Base-by-base conservation (phyloP, 1,139 yeast species). In the Pichia cactophila region DNA sequence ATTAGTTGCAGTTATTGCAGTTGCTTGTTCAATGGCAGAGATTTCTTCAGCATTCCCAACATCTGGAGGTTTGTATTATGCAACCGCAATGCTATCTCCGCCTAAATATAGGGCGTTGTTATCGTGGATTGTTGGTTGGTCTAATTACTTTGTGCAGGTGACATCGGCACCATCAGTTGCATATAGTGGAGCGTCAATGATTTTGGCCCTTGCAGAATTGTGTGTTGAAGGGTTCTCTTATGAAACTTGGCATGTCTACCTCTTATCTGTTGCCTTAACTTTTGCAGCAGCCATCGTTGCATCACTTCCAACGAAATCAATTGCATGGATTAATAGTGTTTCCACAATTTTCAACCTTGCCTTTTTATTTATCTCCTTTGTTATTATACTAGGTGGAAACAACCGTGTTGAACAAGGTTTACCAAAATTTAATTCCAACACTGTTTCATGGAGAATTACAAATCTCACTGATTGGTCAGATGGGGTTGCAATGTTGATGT, bases 401-500 rank as follows among this genome's bases (percentile, higher is more conserved):
- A 70, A 80, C 51, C 67, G 72, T 45, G 45, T n/a, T 10, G 54
- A 52, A 0, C 71, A 59, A 50, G 69, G 66, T 60, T 48, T 58
- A 41, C 54, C 73, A 68, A 78, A 77, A 59, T 82, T 77, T 63
- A 81, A 81, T 61, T 49, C 68, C 36, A 75, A 76, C 56, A 52
- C 68, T 6, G 58, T 59, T 7, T 86, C 86, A 2, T 82, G 87
- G 87, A 67, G 69, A 1, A 70, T 80, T 44, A 67, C 73, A 43
- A 83, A 83, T 65, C 78, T 74, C 55, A 80, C 87, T 9, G 87
- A 81, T 20, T 83, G 80, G 75, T 85, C 87, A 5, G 69, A 71
- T 49, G 89, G 89, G 46, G 70, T 81, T 44, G 74, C 85, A 29
- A 70, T 81, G 61, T 67, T 82, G 52, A 72, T 79, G 74, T 71